These are phyloP conservation scores for Solanum paucissectum DNA, from an alignment of 257 asterid species.

Conservation along the genomic window DNA sequence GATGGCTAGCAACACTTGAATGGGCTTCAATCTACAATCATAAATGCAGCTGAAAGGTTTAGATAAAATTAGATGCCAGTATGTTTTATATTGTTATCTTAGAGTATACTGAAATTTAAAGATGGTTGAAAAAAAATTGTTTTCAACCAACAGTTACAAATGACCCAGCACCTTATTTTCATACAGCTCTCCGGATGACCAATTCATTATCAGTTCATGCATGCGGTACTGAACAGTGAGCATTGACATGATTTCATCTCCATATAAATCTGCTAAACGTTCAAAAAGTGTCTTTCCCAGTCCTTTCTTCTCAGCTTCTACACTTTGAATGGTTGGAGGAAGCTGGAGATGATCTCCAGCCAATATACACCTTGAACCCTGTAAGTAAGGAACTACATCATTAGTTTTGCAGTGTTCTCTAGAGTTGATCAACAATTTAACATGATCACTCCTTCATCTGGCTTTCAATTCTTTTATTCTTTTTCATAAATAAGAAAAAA, in stretches of 20 bases:
- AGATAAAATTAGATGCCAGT: constrained; percentile 1
- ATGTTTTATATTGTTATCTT: background rate
- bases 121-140: background rate
- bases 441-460: background rate
- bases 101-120: background rate
- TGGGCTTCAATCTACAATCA: constrained; percentile 73
- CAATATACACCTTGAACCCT: constrained; percentile 90
- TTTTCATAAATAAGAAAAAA: background rate
- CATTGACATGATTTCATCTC: constrained; percentile 74
- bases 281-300: constrained; percentile 91
- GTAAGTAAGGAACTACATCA: constrained; percentile 6
- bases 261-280: constrained; percentile 81
- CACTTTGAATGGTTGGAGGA: constrained; percentile 97
- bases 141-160: background rate
- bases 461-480: background rate
- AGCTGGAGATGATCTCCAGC: constrained; percentile 97
- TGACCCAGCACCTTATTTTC: constrained; percentile 62
- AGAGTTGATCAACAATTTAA: background rate
- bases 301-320: constrained; percentile 93
- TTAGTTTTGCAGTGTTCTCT: constrained; percentile 2
- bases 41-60: constrained; percentile 4
- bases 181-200: constrained; percentile 89
- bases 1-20: constrained; percentile 75
- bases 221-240: constrained; percentile 98
- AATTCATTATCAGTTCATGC: constrained; percentile 88